Conservation (phyloP, 1,284 basidiomycete genomes). For the Ceratobasidium sp. region DNA sequence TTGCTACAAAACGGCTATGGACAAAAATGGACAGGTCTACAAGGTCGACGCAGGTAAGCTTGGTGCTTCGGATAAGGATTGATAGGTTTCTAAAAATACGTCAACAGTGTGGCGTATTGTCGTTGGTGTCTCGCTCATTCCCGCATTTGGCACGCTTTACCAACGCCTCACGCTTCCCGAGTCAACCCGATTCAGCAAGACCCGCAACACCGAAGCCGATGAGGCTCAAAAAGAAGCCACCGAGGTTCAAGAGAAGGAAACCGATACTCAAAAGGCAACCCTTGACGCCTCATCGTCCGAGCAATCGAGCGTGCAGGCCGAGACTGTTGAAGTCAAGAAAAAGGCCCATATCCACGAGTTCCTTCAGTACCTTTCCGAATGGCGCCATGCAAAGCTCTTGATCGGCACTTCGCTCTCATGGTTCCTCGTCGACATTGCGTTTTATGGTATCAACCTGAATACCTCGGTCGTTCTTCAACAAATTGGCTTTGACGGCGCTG, state of each 20-base stretch:
- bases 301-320: slow-evolving; percentile 42
- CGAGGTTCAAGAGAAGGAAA: slow-evolving; percentile 37
- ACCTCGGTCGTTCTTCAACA: slow-evolving; percentile 40
- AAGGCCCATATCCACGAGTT: slow-evolving; percentile 39
- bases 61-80: neutral
- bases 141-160: slow-evolving; percentile 54
- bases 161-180: slow-evolving; percentile 56
- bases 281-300: slow-evolving; percentile 34
- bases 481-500: slow-evolving; percentile 43
- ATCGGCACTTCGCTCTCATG: slow-evolving; percentile 54
- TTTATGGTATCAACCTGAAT: slow-evolving; percentile 20
- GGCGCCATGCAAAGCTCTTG: slow-evolving; percentile 53
- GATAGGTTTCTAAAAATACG: neutral
- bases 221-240: slow-evolving; percentile 54
- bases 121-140: slow-evolving; percentile 54
- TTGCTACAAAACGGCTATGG: slow-evolving; percentile 71
- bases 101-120: slow-evolving; percentile 55
- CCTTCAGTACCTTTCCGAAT: slow-evolving; percentile 51
- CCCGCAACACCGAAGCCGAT: slow-evolving; percentile 58
- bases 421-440: slow-evolving; percentile 50
- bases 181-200: slow-evolving; percentile 61
- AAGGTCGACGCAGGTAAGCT: slow-evolving; percentile 69
- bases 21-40: slow-evolving; percentile 59
- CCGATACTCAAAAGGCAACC: neutral
- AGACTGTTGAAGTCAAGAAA: slow-evolving; percentile 35